Conservation (phyloP, 331 rosid genomes). For the Cydonia oblonga region DNA sequence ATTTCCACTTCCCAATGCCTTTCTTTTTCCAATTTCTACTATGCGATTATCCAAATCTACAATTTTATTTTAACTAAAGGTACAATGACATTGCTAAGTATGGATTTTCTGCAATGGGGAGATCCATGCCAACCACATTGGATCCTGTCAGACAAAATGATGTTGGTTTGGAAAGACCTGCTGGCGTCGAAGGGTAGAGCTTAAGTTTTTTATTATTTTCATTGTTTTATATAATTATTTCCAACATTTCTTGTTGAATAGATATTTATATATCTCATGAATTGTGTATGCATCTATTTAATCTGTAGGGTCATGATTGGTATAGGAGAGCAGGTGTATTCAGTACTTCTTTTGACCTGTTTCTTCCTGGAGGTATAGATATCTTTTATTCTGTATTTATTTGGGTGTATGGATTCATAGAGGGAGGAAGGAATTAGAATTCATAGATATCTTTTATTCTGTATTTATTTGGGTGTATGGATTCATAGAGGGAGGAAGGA, state of each 20-base stretch:
- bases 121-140: slow-evolving; percentile 29
- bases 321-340: slow-evolving; percentile 74
- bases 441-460: neutral
- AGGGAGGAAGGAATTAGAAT: neutral
- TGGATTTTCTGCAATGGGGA: slow-evolving; percentile 83
- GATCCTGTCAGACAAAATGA: slow-evolving; percentile 34
- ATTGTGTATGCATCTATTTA: neutral
- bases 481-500: neutral
- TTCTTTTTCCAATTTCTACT: neutral
- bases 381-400: neutral
- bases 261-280: neutral
- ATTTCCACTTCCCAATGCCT: neutral
- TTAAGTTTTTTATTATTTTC: neutral
- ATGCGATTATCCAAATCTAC: neutral
- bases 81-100: slow-evolving; percentile 86
- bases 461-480: neutral
- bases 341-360: slow-evolving; percentile 58
- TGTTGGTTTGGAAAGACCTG: slow-evolving; percentile 30
- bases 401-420: neutral
- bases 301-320: slow-evolving; percentile 68
- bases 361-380: slow-evolving; percentile 74
- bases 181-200: slow-evolving; percentile 69
- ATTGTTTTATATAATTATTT: neutral
- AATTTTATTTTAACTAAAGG: slow-evolving; percentile 34
- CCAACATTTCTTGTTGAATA: neutral